A percentile compares a stretch with the other conserved stretches of the same genome.
phyloP scores from a whole-genome alignment of 192 early-diverging fungal species.

The Gonapodya prolifera region DNA sequence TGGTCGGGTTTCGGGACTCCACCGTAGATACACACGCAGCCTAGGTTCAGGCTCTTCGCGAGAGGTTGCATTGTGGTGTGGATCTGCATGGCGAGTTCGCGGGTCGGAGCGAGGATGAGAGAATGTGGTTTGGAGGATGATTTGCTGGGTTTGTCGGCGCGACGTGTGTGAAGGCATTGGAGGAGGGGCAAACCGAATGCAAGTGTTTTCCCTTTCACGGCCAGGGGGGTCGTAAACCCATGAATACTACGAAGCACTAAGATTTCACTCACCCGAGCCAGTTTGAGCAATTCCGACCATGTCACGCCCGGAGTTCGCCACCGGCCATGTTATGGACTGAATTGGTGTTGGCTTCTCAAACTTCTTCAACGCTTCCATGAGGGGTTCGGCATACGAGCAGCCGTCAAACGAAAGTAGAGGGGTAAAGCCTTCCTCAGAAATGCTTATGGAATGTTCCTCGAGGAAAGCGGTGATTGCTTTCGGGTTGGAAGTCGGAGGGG shows the following conservation, averaged over 20 bases:
- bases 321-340: constrained; percentile 88
- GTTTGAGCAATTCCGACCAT: constrained; percentile 94
- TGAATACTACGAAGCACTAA: constrained; percentile 19
- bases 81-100: constrained; percentile 64
- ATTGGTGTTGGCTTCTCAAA: constrained; percentile 86
- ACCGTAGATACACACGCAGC: constrained; percentile 74
- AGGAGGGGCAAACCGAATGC: constrained; percentile 88
- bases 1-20: constrained; percentile 73
- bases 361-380: constrained; percentile 46
- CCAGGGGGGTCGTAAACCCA: neutral
- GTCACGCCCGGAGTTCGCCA: constrained; percentile 67
- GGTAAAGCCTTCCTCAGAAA: constrained; percentile 23
- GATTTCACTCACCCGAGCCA: constrained; percentile 24
- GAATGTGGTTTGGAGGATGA: constrained; percentile 30
- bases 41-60: constrained; percentile 49
- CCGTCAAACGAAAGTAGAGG: constrained; percentile 68
- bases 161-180: neutral
- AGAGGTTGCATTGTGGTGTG: constrained; percentile 37
- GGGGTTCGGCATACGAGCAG: constrained; percentile 50
- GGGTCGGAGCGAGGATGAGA: constrained; percentile 62
- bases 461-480: constrained; percentile 19
- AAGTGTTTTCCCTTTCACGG: constrained; percentile 72
- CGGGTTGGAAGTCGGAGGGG: neutral
- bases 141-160: neutral
- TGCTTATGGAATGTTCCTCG: constrained; percentile 20